These are phyloP conservation scores for Carpinus viminea DNA, from an alignment of 306 rosid genomes.

Conservation along the genomic window DNA sequence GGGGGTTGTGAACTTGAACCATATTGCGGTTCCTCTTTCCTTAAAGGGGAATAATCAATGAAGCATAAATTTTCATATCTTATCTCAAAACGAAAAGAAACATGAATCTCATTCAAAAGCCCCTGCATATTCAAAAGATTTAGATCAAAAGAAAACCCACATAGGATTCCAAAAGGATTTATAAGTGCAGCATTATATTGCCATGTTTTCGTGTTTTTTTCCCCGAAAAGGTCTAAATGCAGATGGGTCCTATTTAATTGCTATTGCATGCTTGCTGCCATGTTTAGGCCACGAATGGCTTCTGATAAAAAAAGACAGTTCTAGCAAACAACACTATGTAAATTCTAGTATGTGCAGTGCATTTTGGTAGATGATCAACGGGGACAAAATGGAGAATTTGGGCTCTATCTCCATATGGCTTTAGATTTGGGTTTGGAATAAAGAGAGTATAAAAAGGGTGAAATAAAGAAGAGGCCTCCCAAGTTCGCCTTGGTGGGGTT, in stretches of 20 bases:
- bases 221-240: conserved; percentile 28
- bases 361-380: neutral
- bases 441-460: conserved; percentile 45
- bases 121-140: conserved; percentile 38
- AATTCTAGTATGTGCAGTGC: conserved; percentile 10
- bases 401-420: conserved; percentile 35
- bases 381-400: conserved; percentile 49
- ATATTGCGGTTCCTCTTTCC: neutral
- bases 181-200: conserved; percentile 14
- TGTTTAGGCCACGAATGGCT: conserved; percentile 45
- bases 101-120: conserved; percentile 44
- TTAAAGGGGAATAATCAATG: conserved; percentile 25
- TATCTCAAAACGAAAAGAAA: conserved; percentile 37
- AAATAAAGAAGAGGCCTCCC: conserved; percentile 42
- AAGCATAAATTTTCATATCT: conserved; percentile 46
- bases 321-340: conserved; percentile 32
- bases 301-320: conserved; percentile 44
- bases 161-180: conserved; percentile 56
- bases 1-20: neutral
- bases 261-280: conserved; percentile 43
- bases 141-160: conserved; percentile 40
- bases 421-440: conserved; percentile 85
- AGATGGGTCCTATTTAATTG: conserved; percentile 45
- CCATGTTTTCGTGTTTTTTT: neutral
- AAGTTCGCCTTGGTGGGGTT: conserved; percentile 70